A percentile compares a stretch with the other conserved stretches of the same genome.
Conservation (phyloP, 208 protist genomes). For the Leishmania arabica region DNA sequence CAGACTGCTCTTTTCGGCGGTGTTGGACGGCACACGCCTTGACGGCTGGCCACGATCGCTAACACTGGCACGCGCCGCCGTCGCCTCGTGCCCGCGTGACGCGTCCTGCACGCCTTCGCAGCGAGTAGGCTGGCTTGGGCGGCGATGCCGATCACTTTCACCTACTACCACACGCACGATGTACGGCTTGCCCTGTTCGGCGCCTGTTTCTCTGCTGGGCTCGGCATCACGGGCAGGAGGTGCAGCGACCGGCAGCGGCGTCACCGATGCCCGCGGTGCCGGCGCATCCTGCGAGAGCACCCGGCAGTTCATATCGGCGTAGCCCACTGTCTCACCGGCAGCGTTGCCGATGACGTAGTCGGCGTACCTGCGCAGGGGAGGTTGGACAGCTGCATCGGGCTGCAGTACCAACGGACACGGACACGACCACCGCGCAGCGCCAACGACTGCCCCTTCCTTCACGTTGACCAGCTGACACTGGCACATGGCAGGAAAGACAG, state of each 20-base stretch:
- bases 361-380: conserved; percentile 28
- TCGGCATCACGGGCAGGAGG: not conserved
- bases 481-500: conserved; percentile 57
- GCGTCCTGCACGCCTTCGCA: not conserved
- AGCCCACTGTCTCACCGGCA: conserved; percentile 57
- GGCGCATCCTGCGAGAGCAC: conserved; percentile 35
- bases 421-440: conserved; percentile 13
- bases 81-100: not conserved
- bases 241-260: conserved; percentile 1
- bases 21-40: conserved; percentile 13
- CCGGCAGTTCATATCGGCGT: conserved; percentile 79
- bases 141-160: conserved; percentile 24
- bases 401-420: conserved; percentile 13
- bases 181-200: conserved; percentile 63
- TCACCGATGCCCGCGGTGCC: not conserved
- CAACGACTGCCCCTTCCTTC: conserved; percentile 1
- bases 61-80: not conserved
- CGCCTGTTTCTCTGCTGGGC: not conserved
- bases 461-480: conserved; percentile 39
- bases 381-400: not conserved
- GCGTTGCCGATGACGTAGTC: conserved; percentile 54
- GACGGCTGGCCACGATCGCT: not conserved
- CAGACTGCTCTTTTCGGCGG: conserved; percentile 49
- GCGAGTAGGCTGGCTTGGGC: not conserved
- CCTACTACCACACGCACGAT: conserved; percentile 85